phyloP scores from a whole-genome alignment of 192 early-diverging fungal species.

The Paraglomus occultum region DNA sequence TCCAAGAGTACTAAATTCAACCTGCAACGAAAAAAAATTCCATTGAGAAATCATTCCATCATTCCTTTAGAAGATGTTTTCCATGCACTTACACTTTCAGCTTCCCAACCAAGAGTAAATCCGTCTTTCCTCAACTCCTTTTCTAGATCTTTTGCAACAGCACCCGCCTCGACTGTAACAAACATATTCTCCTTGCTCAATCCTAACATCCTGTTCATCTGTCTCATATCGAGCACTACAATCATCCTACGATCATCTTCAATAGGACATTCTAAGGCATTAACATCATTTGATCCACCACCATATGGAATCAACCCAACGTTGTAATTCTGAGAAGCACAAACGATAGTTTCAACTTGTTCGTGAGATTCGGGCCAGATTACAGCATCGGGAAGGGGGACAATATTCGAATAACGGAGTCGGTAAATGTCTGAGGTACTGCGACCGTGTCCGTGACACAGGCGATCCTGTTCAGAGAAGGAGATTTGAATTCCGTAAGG shows the following conservation, averaged over 20 bases:
- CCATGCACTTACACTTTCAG: not conserved
- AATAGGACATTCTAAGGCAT: slow-evolving; percentile 8
- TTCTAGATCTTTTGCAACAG: slow-evolving; percentile 7
- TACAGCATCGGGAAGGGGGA: not conserved
- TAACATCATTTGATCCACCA: slow-evolving; percentile 19
- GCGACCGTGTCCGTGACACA: not conserved
- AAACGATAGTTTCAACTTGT: slow-evolving; percentile 4
- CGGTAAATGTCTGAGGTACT: slow-evolving; percentile 11
- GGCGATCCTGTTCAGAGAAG: slow-evolving; percentile 10
- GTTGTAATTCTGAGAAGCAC: slow-evolving; percentile 6
- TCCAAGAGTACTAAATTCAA: slow-evolving; percentile 18
- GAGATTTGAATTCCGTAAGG: slow-evolving; percentile 6
- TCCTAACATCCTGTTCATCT: slow-evolving; percentile 18
- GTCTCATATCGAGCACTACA: slow-evolving; percentile 11
- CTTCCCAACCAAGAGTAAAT: slow-evolving; percentile 10
- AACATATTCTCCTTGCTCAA: slow-evolving; percentile 16
- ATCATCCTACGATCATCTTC: slow-evolving; percentile 7
- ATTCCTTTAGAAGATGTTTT: no score
- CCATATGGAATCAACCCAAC: slow-evolving; percentile 18
- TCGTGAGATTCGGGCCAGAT: slow-evolving; percentile 22
- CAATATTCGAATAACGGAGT: slow-evolving; percentile 5
- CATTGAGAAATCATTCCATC: no score
- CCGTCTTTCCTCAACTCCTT: slow-evolving; percentile 6
- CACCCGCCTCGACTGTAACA: slow-evolving; percentile 2
- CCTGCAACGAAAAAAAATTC: not conserved